A percentile compares a stretch with the other conserved stretches of the same genome.
These are phyloP conservation scores for Ambrosia trifida DNA, from an alignment of 129 eudicot genomes.

Conservation along the genomic window DNA sequence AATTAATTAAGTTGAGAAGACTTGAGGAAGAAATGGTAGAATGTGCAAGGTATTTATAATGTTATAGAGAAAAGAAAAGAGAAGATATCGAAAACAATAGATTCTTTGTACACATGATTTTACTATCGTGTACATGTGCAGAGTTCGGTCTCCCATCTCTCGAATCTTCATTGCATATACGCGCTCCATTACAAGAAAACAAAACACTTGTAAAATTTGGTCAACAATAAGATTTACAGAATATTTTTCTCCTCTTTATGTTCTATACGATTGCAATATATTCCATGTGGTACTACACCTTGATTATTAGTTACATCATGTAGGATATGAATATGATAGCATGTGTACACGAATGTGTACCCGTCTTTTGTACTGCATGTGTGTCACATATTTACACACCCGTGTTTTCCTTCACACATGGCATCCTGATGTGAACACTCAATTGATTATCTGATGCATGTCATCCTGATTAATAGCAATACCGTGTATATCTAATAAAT, in stretches of 20 bases:
- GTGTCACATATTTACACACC: not conserved
- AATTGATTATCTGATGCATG: constrained; percentile 6
- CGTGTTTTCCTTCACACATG: not conserved
- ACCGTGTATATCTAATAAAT: too few species aligned
- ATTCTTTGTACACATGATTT: constrained; percentile 27
- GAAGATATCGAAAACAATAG: constrained; percentile 9
- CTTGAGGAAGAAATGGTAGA: constrained; percentile 37
- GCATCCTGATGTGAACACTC: not conserved
- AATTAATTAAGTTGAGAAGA: constrained; percentile 17
- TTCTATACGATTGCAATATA: constrained; percentile 29
- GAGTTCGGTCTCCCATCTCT: constrained; percentile 17
- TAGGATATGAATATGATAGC: not conserved
- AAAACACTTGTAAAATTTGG: constrained; percentile 32
- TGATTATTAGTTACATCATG: not conserved
- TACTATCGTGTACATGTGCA: constrained; percentile 13
- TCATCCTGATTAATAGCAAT: too few species aligned
- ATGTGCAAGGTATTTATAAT: constrained; percentile 46
- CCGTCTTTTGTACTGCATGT: not conserved
- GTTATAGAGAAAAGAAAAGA: not conserved
- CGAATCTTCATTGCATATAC: constrained; percentile 18
- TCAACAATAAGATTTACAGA: constrained; percentile 39
- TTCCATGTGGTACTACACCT: constrained; percentile 22
- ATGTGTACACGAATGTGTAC: not conserved
- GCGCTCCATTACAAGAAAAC: constrained; percentile 20
- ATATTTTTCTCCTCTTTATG: constrained; percentile 39